Evolutionary conservation across 768 basidiomycete species (phyloP).

Genomic region (Grammothele lineata): DNA sequence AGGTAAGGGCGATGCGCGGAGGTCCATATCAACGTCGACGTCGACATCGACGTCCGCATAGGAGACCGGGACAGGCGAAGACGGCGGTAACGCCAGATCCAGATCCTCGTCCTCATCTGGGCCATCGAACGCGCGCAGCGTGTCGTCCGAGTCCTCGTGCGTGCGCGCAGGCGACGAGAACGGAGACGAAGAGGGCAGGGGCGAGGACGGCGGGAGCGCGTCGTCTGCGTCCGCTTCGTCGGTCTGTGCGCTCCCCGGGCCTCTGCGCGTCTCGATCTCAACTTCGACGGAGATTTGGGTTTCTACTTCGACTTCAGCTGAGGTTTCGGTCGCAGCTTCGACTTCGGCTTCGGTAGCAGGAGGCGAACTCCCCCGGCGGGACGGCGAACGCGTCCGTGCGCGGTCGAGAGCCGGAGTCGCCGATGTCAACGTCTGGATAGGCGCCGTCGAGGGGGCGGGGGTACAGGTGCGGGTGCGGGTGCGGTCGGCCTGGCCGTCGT

Average conservation of each 20-base stretch:
- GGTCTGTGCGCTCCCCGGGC: not conserved
- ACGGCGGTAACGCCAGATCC: constrained; percentile 1
- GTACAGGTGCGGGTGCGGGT: not conserved
- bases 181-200: constrained; percentile 3
- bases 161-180: not conserved
- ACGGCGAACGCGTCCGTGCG: constrained; percentile 4
- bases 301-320: no score
- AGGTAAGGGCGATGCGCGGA: constrained; percentile 7
- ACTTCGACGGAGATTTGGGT: no score
- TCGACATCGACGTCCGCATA: not conserved
- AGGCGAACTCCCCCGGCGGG: not conserved
- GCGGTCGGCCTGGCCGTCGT: not conserved
- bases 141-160: no score
- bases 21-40: not conserved
- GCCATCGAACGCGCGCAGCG: no score
- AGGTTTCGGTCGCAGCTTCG: no score
- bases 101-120: no score
- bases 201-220: constrained; percentile 9
- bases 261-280: no score
- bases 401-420: constrained; percentile 4
- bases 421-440: constrained; percentile 1
- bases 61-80: constrained; percentile 10
- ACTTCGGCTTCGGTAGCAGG: no score
- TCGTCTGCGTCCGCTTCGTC: not conserved
- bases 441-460: no score